phyloP scores from a whole-genome alignment of 192 early-diverging fungal genomes.

The Dissophora ornata region DNA sequence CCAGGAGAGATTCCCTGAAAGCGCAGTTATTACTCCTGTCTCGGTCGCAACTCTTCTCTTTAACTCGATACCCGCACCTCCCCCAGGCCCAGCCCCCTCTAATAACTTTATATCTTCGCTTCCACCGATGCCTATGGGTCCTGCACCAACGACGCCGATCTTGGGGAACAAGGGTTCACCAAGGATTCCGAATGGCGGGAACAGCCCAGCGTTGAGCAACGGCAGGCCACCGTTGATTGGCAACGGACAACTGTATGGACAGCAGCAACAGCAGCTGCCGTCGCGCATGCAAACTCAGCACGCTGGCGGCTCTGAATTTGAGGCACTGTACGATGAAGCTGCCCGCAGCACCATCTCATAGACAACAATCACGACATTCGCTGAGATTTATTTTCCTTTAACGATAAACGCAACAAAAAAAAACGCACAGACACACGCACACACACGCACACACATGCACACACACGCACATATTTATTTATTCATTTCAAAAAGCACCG shows the following conservation, averaged over 20 bases:
- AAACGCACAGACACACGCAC: too few species aligned
- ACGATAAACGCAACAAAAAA: too few species aligned
- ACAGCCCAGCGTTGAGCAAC: slow-evolving; percentile 9
- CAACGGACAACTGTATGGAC: slow-evolving; percentile 4
- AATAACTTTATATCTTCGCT: background rate
- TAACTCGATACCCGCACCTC: too few species aligned
- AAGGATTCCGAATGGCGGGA: background rate
- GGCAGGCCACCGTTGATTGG: slow-evolving; percentile 14
- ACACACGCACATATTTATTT: too few species aligned
- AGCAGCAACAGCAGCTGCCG: background rate
- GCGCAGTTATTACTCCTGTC: background rate
- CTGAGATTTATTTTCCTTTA: background rate
- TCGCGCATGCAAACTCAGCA: slow-evolving; percentile 17
- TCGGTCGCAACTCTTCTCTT: too few species aligned
- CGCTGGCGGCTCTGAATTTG: slow-evolving; percentile 38
- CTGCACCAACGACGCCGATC: slow-evolving; percentile 4
- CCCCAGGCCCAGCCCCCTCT: too few species aligned
- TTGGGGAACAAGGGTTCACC: slow-evolving; percentile 15
- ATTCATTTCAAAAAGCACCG: too few species aligned
- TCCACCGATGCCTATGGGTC: slow-evolving; percentile 8
- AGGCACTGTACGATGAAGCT: slow-evolving; percentile 49
- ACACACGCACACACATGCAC: too few species aligned
- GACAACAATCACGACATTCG: background rate
- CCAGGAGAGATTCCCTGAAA: slow-evolving; percentile 28
- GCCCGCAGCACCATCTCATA: slow-evolving; percentile 49